phyloP scores from a whole-genome alignment of 2,329 filamentous ascomycete species.

The Teratosphaeria pseudoeucalypti region DNA sequence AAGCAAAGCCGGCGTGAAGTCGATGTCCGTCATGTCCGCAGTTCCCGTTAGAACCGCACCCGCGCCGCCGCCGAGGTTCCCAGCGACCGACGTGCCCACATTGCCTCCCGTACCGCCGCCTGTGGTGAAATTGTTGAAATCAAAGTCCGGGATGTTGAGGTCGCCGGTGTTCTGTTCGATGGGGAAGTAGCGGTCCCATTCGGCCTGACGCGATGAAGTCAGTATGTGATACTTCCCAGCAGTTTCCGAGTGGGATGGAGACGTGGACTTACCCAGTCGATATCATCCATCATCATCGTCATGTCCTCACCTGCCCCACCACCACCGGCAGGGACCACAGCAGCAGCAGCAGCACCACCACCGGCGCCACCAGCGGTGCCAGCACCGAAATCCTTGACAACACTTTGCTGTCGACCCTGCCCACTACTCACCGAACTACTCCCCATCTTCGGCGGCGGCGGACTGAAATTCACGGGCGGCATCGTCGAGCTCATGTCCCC shows the following conservation, averaged over 20 bases:
- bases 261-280: conserved; percentile 53
- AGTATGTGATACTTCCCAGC: not conserved
- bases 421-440: not conserved
- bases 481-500: not conserved
- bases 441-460: conserved; percentile 9
- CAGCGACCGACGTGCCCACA: not conserved
- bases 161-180: conserved; percentile 25
- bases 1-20: conserved; percentile 9
- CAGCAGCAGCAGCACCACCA: not conserved
- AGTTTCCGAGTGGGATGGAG: not conserved
- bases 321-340: not conserved
- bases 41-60: not conserved
- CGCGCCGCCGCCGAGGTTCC: no score
- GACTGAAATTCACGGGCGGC: conserved; percentile 16
- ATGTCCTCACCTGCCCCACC: conserved; percentile 8
- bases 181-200: conserved; percentile 38
- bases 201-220: conserved; percentile 25
- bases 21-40: conserved; percentile 8
- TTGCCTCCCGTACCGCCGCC: conserved; percentile 3
- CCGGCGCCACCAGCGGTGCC: not conserved
- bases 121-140: conserved; percentile 24
- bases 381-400: not conserved
- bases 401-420: not conserved
- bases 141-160: conserved; percentile 24
- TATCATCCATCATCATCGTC: conserved; percentile 38